These are phyloP conservation scores for Aspergillus unguis DNA, from an alignment of 2,329 filamentous ascomycete species.

Conservation along the genomic window DNA sequence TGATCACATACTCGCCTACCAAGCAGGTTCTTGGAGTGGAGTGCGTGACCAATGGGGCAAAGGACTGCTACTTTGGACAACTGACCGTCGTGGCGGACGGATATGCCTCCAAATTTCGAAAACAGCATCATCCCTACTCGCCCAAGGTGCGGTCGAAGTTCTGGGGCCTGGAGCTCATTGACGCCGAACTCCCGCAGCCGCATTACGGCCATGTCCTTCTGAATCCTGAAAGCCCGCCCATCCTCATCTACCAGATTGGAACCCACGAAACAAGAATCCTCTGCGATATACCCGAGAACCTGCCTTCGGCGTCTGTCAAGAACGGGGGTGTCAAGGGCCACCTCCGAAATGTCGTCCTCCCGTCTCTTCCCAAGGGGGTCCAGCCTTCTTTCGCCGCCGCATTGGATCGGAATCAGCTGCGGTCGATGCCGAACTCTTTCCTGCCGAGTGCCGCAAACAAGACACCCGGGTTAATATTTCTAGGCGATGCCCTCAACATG, in stretches of 20 bases:
- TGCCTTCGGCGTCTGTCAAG: slow-evolving; percentile 68
- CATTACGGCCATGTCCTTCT: slow-evolving; percentile 86
- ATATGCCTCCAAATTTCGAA: slow-evolving; percentile 88
- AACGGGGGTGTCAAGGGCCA: slow-evolving; percentile 83
- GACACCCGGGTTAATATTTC: slow-evolving; percentile 69
- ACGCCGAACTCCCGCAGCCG: slow-evolving; percentile 72
- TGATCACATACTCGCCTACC: slow-evolving; percentile 67
- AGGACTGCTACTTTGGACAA: slow-evolving; percentile 81
- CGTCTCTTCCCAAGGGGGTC: slow-evolving; percentile 68
- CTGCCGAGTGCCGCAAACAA: slow-evolving; percentile 74
- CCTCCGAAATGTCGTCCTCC: slow-evolving; percentile 74
- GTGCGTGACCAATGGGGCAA: slow-evolving; percentile 59
- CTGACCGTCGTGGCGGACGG: slow-evolving; percentile 90
- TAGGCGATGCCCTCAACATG: slow-evolving; percentile 98
- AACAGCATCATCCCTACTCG: slow-evolving; percentile 64
- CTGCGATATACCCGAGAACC: slow-evolving; percentile 77
- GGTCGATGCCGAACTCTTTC: slow-evolving; percentile 95
- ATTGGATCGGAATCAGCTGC: slow-evolving; percentile 72
- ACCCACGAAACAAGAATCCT: slow-evolving; percentile 88
- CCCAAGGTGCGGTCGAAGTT: slow-evolving; percentile 81
- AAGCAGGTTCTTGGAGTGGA: slow-evolving; percentile 80
- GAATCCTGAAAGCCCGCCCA: slow-evolving; percentile 64
- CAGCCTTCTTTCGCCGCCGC: slow-evolving; percentile 72
- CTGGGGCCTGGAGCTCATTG: slow-evolving; percentile 88
- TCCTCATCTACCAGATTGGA: slow-evolving; percentile 95